phyloP scores from a whole-genome alignment of 139 green algal genomes.

The Zygnema circumcarinatum region DNA sequence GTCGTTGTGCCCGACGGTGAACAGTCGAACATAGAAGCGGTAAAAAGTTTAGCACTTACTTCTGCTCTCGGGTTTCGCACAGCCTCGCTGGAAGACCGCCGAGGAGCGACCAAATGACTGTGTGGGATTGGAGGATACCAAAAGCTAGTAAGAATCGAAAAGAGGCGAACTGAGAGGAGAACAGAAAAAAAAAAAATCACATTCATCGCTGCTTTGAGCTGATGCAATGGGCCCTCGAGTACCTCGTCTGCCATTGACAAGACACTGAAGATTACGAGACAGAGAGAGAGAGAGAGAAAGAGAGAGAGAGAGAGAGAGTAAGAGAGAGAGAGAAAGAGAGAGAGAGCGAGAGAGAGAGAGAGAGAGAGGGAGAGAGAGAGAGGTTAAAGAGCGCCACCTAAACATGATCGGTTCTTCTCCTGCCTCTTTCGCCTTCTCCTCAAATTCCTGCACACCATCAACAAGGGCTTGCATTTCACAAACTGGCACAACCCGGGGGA shows the following conservation, averaged over 20 bases:
- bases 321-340: background rate
- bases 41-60: background rate
- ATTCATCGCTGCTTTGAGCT: background rate
- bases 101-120: constrained; percentile 22
- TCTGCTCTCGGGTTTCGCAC: constrained; percentile 22
- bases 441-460: constrained; percentile 48
- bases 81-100: constrained; percentile 16
- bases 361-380: background rate
- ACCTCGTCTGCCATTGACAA: background rate
- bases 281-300: background rate
- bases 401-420: constrained; percentile 53
- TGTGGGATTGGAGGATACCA: background rate
- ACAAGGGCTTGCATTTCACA: too few relatives aligned
- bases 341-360: background rate
- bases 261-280: background rate
- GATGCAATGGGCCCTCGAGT: background rate
- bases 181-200: background rate
- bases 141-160: background rate
- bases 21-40: background rate
- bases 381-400: constrained; percentile 13
- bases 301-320: background rate
- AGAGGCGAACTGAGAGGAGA: background rate
- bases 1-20: too few relatives aligned
- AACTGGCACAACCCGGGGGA: background rate
- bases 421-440: constrained; percentile 48